Percentiles rank a stretch among this genome's conserved stretches.
Conservation (phyloP, 1,284 basidiomycete genomes). For the Xerocomus amazonicus region DNA sequence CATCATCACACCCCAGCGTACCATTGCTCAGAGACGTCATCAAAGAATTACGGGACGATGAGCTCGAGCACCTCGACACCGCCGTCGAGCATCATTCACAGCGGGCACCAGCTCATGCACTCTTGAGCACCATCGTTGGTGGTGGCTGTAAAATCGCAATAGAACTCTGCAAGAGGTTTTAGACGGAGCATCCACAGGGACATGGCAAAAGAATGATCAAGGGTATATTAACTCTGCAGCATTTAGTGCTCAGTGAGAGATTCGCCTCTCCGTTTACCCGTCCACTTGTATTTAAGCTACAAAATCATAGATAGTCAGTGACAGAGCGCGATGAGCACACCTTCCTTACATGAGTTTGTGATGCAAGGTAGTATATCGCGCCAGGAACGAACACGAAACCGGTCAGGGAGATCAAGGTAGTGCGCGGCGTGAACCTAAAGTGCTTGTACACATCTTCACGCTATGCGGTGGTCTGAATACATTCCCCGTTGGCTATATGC, state of each 20-base stretch:
- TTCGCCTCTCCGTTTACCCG: conserved; percentile 44
- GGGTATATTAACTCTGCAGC: background rate
- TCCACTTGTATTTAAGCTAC: conserved; percentile 49
- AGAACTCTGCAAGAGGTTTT: conserved; percentile 81
- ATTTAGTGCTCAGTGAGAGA: conserved; percentile 32
- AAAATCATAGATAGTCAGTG: conserved; percentile 9
- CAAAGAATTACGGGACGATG: conserved; percentile 89
- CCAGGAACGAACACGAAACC: conserved; percentile 48
- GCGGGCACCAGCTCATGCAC: conserved; percentile 87
- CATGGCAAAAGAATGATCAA: background rate
- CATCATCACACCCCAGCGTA: conserved; percentile 73
- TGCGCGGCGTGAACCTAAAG: conserved; percentile 72
- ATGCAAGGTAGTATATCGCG: conserved; percentile 38
- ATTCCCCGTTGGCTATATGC: background rate
- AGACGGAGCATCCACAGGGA: conserved; percentile 17
- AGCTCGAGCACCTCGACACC: conserved; percentile 90
- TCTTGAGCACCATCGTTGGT: conserved; percentile 83
- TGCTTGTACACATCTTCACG: conserved; percentile 77
- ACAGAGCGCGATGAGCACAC: background rate
- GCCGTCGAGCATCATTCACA: conserved; percentile 90
- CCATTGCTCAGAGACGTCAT: conserved; percentile 75
- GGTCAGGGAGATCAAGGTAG: conserved; percentile 50
- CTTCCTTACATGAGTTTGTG: conserved; percentile 37
- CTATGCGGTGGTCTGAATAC: conserved; percentile 38
- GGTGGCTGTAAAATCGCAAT: conserved; percentile 89